A percentile compares a stretch with the other conserved stretches of the same genome.
Evolutionary conservation across 495 filamentous ascomycete genomes (phyloP).

Genomic region (Neurospora tetraspora): DNA sequence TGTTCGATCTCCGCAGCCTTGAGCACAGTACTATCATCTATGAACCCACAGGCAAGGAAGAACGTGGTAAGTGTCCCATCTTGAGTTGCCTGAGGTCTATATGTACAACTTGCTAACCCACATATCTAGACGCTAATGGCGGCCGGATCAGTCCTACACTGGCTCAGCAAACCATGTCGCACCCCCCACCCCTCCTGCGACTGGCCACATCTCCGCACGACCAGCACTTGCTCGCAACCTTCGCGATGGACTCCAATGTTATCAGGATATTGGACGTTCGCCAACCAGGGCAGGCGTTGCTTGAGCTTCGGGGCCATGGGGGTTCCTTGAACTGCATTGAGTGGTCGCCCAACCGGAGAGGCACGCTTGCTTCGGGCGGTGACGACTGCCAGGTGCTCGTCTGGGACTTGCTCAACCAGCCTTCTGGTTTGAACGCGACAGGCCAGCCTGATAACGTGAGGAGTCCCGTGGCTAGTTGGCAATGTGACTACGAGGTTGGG

Average conservation of each 20-base stretch:
- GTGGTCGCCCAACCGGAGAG: conserved; percentile 83
- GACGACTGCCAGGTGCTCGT: conserved; percentile 86
- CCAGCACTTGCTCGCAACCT: conserved; percentile 89
- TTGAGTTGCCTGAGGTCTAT: no score
- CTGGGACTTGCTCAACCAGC: conserved; percentile 81
- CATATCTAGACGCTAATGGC: conserved; percentile 28
- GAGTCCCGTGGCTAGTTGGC: conserved; percentile 76
- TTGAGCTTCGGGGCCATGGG: conserved; percentile 88
- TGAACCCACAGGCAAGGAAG: conserved; percentile 83
- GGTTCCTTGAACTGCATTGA: conserved; percentile 84
- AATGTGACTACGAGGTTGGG: conserved; percentile 91
- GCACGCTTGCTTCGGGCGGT: conserved; percentile 81
- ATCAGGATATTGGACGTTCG: conserved; percentile 95
- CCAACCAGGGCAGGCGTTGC: conserved; percentile 88
- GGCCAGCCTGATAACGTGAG: conserved; percentile 46
- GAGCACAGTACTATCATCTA: conserved; percentile 99
- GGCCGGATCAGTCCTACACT: conserved; percentile 51
- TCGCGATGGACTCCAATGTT: conserved; percentile 84
- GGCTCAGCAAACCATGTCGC: conserved; percentile 64
- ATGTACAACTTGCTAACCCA: conserved; percentile 10
- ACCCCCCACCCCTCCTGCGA: conserved; percentile 75
- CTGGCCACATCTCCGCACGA: conserved; percentile 94
- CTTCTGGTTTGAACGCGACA: conserved; percentile 28
- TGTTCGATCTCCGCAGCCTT: conserved; percentile 95
- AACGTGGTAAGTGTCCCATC: conserved; percentile 52